Base-by-base conservation (phyloP, 2,329 filamentous ascomycete species). In the Lachnellula cervina region DNA sequence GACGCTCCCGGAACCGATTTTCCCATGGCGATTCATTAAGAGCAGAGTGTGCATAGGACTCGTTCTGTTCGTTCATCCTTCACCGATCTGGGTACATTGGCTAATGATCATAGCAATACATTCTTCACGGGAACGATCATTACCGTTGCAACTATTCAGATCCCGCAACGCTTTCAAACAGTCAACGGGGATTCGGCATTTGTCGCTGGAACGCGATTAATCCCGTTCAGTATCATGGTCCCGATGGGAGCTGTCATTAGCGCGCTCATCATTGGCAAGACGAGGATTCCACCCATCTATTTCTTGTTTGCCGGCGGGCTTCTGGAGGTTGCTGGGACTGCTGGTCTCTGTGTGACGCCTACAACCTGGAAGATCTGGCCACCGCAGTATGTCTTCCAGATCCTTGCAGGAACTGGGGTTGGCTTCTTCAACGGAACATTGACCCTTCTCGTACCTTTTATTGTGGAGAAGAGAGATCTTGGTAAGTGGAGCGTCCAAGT, bases 21-120 rank as follows among this genome's bases (percentile, higher is more conserved):
- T 54, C 32, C 52, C 52, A 14, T 49, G 45, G 38, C 45, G 46
- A 13, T 35, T 54, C 43, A 6, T 54, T 19, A 19, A n/a, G 19
- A 49, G 21, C 28, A 21, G 46, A 11, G 35, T 43, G 5, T 42
- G 16, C 16, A 44, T 49, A 19, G 52, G 45, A 25, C 49, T 54
- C 37, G 32, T 54, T 9, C 14, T 54, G 52, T 54, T 38, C 6
- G 8, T 37, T 37, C 35, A 37, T 11, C 4, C 5, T 35, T 21
- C 3, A 37, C 48, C 17, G 8, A 28, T 28, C 45, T 17, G 13
- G 5, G 9, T 19, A 16, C 14, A 21, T 46, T 17, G 5, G 17
- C 37, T 40, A 40, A 40, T 17, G n/a, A 40, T n/a, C 5, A n/a
- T 16, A 49, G 47, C 35, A 49, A 49, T 23, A 37, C 47, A 49